Conservation (phyloP, 176 grass and related monocot species). For the Microstegium vimineum region DNA sequence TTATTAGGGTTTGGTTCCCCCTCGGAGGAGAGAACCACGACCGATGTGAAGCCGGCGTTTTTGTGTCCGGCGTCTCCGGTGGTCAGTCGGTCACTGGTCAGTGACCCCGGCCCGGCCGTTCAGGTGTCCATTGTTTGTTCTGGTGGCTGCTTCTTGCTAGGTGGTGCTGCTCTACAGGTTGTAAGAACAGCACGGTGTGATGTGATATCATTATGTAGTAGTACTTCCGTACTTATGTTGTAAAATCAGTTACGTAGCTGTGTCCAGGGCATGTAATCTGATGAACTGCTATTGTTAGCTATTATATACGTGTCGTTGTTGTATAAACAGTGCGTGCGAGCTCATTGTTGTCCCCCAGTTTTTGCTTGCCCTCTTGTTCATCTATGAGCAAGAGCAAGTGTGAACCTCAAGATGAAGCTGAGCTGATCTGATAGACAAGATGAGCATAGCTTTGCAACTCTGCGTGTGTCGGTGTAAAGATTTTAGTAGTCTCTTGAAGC, state of each 20-base stretch:
- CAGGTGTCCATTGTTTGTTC: background rate
- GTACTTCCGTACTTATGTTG: background rate
- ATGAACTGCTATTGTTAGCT: conserved; percentile 25
- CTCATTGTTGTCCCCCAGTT: background rate
- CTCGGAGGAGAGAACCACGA: conserved; percentile 5
- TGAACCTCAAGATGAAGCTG: background rate
- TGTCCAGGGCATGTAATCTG: conserved; percentile 30
- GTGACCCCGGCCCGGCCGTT: conserved; percentile 18
- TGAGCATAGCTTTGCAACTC: too few relatives aligned
- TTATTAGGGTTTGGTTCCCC: conserved; percentile 26
- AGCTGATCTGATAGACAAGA: background rate
- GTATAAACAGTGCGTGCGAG: background rate
- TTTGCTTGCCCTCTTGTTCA: too few relatives aligned
- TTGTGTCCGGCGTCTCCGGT: conserved; percentile 43
- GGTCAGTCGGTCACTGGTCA: conserved; percentile 24
- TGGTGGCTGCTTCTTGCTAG: background rate
- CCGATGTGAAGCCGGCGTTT: conserved; percentile 43
- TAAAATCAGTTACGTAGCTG: conserved; percentile 26
- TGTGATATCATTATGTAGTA: background rate
- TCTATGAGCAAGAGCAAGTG: too few relatives aligned
- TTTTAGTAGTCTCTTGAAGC: too few relatives aligned
- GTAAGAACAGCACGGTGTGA: conserved; percentile 27
- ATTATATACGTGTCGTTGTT: background rate
- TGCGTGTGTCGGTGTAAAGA: background rate
- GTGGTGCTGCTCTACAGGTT: conserved; percentile 43